phyloP scores from a whole-genome alignment of 31 red algal species.

The Bonnemaisonia californica region DNA sequence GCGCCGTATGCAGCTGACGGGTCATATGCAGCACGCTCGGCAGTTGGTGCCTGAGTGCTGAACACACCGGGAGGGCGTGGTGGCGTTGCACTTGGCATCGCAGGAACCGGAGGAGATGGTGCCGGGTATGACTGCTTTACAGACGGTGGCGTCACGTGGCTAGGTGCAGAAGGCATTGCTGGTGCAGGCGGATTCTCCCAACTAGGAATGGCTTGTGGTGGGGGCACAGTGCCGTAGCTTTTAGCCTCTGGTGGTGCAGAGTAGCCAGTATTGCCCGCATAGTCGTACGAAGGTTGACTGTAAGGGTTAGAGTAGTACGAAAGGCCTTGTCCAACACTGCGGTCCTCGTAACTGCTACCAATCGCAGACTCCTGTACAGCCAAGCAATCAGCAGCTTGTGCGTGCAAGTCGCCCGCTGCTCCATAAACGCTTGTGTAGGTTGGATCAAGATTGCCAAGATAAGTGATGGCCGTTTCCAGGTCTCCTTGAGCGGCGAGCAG shows the following conservation, averaged over 20 bases:
- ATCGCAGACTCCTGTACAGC: constrained; percentile 24
- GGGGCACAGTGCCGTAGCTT: neutral
- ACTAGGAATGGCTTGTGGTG: neutral
- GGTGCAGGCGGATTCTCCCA: constrained; percentile 24
- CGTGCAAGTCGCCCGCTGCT: constrained; percentile 42
- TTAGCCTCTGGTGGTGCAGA: neutral
- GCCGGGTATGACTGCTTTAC: neutral
- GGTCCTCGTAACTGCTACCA: neutral
- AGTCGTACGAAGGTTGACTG: neutral
- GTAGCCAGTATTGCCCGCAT: neutral
- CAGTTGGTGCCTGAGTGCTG: neutral
- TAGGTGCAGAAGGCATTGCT: constrained; percentile 27
- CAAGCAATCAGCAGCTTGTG: constrained; percentile 52
- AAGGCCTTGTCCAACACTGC: neutral
- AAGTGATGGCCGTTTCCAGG: constrained; percentile 45
- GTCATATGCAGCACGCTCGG: neutral
- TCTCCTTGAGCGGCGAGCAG: constrained; percentile 65
- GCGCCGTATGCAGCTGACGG: neutral
- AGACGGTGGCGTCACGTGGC: neutral
- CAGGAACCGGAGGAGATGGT: constrained; percentile 34
- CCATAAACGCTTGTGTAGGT: constrained; percentile 50
- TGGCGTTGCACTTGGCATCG: neutral
- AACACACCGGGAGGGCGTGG: constrained; percentile 6
- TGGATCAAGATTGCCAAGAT: constrained; percentile 73
- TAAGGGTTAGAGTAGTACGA: neutral